A percentile compares a stretch with the other conserved stretches of the same genome.
Evolutionary conservation across 495 filamentous ascomycete species (phyloP).

Genomic region (Xylaria intraflava): DNA sequence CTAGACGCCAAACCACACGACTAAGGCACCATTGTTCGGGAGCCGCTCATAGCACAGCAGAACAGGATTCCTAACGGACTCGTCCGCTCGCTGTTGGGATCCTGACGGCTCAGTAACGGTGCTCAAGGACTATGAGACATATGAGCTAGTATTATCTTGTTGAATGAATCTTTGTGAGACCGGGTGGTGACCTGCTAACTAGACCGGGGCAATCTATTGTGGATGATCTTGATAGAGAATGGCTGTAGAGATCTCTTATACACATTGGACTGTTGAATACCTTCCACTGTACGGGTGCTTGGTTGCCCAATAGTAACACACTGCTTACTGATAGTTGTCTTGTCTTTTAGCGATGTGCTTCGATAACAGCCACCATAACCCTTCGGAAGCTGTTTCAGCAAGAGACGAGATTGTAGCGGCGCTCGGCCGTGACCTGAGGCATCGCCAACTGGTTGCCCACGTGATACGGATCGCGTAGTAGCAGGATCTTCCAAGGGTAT

Average conservation of each 20-base stretch:
- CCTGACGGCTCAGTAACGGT: not conserved
- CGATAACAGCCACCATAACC: not conserved
- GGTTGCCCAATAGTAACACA: too few relatives aligned
- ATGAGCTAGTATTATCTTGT: not conserved
- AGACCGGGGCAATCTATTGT: too few relatives aligned
- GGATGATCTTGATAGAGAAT: too few relatives aligned
- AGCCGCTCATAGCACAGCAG: not conserved
- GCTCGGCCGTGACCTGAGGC: not conserved
- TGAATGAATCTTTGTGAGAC: not conserved
- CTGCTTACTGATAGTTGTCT: not conserved
- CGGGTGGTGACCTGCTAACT: not conserved
- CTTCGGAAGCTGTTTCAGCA: not conserved
- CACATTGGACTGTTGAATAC: too few relatives aligned
- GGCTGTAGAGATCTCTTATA: too few relatives aligned
- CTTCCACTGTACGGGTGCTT: too few relatives aligned
- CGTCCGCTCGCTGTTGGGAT: not conserved
- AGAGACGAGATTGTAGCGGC: not conserved
- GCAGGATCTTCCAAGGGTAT: slow-evolving; percentile 6
- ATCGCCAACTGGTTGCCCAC: not conserved
- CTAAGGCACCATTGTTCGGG: not conserved
- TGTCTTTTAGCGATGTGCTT: not conserved
- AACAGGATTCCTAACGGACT: not conserved
- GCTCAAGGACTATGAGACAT: too few relatives aligned
- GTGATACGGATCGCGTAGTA: not conserved
- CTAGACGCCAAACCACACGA: not conserved